Base-by-base conservation (phyloP, 106 monocot genomes). In the Triglochin maritima region DNA sequence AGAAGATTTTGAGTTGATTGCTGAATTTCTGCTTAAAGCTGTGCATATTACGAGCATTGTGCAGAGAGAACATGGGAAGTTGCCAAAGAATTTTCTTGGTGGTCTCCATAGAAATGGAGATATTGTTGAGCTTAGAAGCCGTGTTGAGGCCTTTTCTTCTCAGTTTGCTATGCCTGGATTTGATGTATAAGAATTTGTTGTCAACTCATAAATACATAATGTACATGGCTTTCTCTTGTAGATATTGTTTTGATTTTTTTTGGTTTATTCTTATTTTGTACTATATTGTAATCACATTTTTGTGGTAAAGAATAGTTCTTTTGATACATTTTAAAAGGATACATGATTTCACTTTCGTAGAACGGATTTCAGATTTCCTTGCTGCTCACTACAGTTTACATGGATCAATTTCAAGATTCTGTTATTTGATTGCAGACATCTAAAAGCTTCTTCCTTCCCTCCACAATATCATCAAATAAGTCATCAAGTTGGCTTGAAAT, bases 111-210 rank as follows among this genome's bases (percentile, higher is more conserved):
- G 63, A 54, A 82, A 70, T 50, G 74, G 44, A 62, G 88, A 88
- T 62, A 65, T 88, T 6, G 50, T 69, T 51, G 84, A 88, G 56
- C 81, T 88, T 57, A 63, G 81, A 12, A 77, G 47, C 53, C 79
- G 77, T 66, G 88, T 88, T 10, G 79, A 82, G 61, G 17, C 62
- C 17, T 85, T 88, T 59, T 66, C 88, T 13, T 82, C 75, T 8
- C 84, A 75, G 73, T 85, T 85, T 77, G 77, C 82, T 16, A 80
- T 88, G 82, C 85, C 88, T 16, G 88, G 78, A 17, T 85, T 80
- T 56, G 85, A 85, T 42, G 15, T 77, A 14, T 88, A 63, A 88
- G 56, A 59, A 59, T 16, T 8, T 59, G 29, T 29, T 29, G 29
- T 29, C 29, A 29, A 29, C 29, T 29, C 29, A 29, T n/a, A n/a